Base-by-base conservation (phyloP, 306 rosid genomes). In the Malus sylvestris region DNA sequence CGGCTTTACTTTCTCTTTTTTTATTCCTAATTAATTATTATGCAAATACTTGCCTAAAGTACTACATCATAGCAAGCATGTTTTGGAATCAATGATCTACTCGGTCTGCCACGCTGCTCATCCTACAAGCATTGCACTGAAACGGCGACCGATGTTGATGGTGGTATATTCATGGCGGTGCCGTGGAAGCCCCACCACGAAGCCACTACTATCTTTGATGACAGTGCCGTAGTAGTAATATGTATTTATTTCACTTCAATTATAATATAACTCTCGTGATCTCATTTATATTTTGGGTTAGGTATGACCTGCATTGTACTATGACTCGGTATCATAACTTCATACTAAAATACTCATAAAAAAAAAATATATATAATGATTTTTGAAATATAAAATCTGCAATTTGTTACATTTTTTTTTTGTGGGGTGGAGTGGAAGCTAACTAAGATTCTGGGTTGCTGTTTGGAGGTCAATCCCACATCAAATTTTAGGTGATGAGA, bases 391-490 rank as follows among this genome's bases (percentile, higher is more conserved):
- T 25, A 57, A 73, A 59, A 42, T 42, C 58, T 58, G 6, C 29
- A 10, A 1, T 9, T 73, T 60, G 35, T 55, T 55, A 55, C 67
- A 55, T 71, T 53, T 14, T 42, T 14, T 14, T 67, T 20, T 59
- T 10, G 35, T 51, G 61, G 81, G 85, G 49, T 78, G 77, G 44
- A 74, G 80, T 63, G 68, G 65, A 82, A 79, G 80, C 74, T 63
- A 82, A 74, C 80, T 78, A 60, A 70, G 78, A 78, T 82, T 63
- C 57, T 57, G 35, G 68, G 5, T 25, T 70, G 67, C 71, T 12
- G 46, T 12, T 29, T 45, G n/a, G 32, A 55, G 76, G 70, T 75
- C 64, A 62, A 67, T 74, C 72, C 64, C 8, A 5, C 66, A 73
- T 72, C 71, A 42, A 68, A 74, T 27, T 63, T 33, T 6, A 25